These are phyloP conservation scores for Micromonas commoda DNA, from an alignment of 139 green algal species.

Conservation along the genomic window DNA sequence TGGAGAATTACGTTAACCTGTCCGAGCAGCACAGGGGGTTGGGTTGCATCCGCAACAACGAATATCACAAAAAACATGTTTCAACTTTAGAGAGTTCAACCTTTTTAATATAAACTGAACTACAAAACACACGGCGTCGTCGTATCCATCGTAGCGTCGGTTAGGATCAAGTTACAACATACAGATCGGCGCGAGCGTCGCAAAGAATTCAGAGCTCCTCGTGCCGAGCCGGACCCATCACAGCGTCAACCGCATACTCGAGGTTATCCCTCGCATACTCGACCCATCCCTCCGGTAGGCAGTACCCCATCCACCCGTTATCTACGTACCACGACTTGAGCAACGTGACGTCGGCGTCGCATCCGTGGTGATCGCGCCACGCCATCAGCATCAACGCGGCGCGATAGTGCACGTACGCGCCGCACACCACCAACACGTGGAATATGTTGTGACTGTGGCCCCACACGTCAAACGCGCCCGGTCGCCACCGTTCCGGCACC, in stretches of 20 bases:
- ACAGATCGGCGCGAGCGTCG: too few relatives aligned
- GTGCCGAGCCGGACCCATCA: too few relatives aligned
- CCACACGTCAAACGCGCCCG: constrained; percentile 10
- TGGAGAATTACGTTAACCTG: background rate
- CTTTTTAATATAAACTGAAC: too few relatives aligned
- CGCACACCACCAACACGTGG: constrained; percentile 12
- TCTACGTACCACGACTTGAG: background rate
- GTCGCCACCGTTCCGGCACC: constrained; percentile 1
- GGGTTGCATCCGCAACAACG: background rate
- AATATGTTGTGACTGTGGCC: constrained; percentile 19
- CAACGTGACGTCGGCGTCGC: background rate
- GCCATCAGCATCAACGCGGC: background rate
- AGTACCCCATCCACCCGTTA: background rate
- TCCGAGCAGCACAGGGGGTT: background rate
- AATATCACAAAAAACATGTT: constrained; percentile 9
- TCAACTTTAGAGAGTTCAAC: background rate
- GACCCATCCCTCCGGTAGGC: too few relatives aligned
- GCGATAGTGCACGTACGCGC: constrained; percentile 12
- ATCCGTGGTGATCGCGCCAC: constrained; percentile 22
- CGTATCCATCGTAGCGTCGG: too few relatives aligned
- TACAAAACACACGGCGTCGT: too few relatives aligned
- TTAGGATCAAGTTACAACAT: too few relatives aligned
- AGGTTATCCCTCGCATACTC: background rate
- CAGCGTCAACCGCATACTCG: too few relatives aligned
- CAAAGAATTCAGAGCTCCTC: too few relatives aligned